Percentiles rank a stretch among this genome's conserved stretches.
phyloP scores from a whole-genome alignment of 2,329 filamentous ascomycete species.

The Ophiocordyceps australis region DNA sequence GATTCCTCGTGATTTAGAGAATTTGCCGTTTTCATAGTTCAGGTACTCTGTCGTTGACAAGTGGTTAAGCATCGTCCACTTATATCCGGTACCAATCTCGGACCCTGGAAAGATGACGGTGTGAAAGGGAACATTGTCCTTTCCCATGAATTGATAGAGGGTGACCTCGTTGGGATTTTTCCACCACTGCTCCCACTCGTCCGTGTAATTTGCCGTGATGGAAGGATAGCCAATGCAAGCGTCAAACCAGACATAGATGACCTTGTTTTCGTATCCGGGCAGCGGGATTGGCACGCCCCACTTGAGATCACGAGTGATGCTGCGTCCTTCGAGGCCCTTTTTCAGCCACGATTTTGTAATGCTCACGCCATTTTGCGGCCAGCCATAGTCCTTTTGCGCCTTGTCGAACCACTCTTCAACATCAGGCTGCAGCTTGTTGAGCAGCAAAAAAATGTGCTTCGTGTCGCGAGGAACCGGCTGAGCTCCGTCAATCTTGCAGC shows the following conservation, averaged over 20 bases:
- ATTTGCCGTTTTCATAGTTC: slow-evolving; percentile 80
- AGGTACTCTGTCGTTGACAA: slow-evolving; percentile 76
- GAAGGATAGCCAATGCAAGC: slow-evolving; percentile 91
- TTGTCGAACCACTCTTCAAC: slow-evolving; percentile 66
- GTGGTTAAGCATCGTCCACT: slow-evolving; percentile 81
- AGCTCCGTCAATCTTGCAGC: slow-evolving; percentile 79
- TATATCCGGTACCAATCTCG: slow-evolving; percentile 66
- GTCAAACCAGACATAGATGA: slow-evolving; percentile 89
- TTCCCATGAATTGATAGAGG: slow-evolving; percentile 92
- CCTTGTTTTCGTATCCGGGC: slow-evolving; percentile 38
- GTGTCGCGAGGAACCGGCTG: slow-evolving; percentile 66
- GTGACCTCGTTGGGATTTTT: slow-evolving; percentile 72
- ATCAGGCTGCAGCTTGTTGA: slow-evolving; percentile 65
- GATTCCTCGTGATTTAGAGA: slow-evolving; percentile 77
- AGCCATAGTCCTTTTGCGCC: slow-evolving; percentile 42
- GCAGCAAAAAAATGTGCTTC: slow-evolving; percentile 76
- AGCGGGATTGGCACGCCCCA: slow-evolving; percentile 55
- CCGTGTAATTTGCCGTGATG: slow-evolving; percentile 79
- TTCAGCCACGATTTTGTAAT: slow-evolving; percentile 71
- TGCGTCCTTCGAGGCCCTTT: slow-evolving; percentile 68
- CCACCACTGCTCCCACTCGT: slow-evolving; percentile 90
- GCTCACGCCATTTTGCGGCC: slow-evolving; percentile 56
- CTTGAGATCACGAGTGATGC: slow-evolving; percentile 82
- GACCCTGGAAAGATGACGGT: slow-evolving; percentile 82
- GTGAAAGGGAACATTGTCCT: slow-evolving; percentile 47